These are phyloP conservation scores for Torrubiellomyces zombiae DNA, from an alignment of 2,329 filamentous ascomycete species.

Conservation along the genomic window DNA sequence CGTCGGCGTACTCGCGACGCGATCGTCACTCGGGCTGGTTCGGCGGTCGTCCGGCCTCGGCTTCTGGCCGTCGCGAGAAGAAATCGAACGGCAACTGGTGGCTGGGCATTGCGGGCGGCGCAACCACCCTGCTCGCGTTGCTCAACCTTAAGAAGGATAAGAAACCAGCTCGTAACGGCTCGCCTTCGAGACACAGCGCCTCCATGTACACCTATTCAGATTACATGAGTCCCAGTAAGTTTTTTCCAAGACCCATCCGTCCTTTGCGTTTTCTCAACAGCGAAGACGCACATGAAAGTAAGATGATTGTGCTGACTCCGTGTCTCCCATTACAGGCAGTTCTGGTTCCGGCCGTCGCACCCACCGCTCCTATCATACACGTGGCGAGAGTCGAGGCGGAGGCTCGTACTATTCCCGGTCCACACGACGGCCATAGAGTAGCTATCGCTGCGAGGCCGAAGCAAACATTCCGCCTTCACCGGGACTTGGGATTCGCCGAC, in stretches of 20 bases:
- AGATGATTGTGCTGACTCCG: no score
- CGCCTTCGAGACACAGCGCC: conserved; percentile 29
- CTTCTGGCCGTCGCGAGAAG: conserved; percentile 28
- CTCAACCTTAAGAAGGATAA: conserved; percentile 38
- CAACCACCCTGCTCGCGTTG: conserved; percentile 33
- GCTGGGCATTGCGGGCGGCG: conserved; percentile 33
- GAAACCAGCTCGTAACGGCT: conserved; percentile 22
- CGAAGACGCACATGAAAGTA: neutral
- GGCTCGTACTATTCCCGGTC: conserved; percentile 3
- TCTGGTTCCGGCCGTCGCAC: conserved; percentile 9
- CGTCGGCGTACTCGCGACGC: conserved; percentile 27
- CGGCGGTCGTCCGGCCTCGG: conserved; percentile 23
- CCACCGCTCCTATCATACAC: conserved; percentile 4
- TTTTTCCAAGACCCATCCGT: conserved; percentile 1
- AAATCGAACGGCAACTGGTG: conserved; percentile 31
- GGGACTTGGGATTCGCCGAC: no score
- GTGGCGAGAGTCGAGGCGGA: conserved; percentile 2
- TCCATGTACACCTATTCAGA: conserved; percentile 37
- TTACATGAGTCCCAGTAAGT: conserved; percentile 33
- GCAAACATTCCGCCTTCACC: no score
- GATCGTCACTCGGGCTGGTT: conserved; percentile 42
- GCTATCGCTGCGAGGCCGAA: no score
- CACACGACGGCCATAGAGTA: conserved; percentile 2
- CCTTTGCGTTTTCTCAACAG: neutral
- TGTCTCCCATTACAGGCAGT: no score